Conservation (phyloP, 176 grass and related monocot species). For the Ensete glaucum region DNA sequence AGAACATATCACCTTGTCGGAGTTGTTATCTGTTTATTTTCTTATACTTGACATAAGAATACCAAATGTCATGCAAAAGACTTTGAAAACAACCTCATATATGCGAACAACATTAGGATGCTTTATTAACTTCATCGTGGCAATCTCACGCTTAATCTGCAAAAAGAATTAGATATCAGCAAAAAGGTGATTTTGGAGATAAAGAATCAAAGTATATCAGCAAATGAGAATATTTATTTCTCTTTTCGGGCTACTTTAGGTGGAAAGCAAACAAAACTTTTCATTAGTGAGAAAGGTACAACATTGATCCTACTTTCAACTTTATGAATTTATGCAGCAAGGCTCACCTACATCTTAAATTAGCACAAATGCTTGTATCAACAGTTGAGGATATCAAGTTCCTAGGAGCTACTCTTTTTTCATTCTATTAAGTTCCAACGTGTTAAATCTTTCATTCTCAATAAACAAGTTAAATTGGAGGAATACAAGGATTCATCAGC, state of each 20-base stretch:
- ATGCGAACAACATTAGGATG: constrained; percentile 95
- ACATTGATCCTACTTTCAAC: not conserved
- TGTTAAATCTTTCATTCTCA: not conserved
- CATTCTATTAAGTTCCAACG: not conserved
- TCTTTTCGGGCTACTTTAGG: not conserved
- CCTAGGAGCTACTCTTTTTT: not conserved
- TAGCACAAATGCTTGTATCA: not conserved
- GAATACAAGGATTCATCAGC: not conserved
- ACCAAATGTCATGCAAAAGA: not conserved
- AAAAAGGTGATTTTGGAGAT: not conserved
- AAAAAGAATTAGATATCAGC: constrained; percentile 7
- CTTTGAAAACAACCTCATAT: constrained; percentile 54
- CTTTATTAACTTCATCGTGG: constrained; percentile 92
- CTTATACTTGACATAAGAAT: not conserved
- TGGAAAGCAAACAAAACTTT: not conserved
- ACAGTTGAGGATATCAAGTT: not conserved
- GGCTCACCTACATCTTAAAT: not conserved
- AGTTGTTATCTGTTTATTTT: not conserved
- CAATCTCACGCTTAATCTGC: constrained; percentile 97
- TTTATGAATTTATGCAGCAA: not conserved
- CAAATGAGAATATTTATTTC: not conserved
- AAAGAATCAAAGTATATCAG: not conserved
- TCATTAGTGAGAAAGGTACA: not conserved
- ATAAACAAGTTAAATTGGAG: not conserved
- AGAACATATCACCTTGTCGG: not conserved